Percentiles rank a stretch among this genome's conserved stretches.
Evolutionary conservation across 495 filamentous ascomycete genomes (phyloP).

Genomic region (Penicillium roqueforti): DNA sequence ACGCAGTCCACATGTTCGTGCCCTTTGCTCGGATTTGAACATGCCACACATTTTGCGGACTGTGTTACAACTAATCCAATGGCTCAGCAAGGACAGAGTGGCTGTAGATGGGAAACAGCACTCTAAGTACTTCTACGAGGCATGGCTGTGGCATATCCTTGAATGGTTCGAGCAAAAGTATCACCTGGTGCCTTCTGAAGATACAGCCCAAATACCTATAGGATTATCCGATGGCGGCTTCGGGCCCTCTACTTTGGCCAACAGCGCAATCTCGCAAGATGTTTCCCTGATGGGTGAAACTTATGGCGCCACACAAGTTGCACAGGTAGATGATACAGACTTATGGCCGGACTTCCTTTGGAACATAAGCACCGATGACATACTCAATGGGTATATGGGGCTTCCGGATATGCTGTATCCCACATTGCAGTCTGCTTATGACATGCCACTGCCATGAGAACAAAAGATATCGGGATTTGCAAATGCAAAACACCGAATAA

Average conservation of each 20-base stretch:
- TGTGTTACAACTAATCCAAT: neutral
- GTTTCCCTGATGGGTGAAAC: neutral
- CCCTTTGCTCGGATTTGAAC: conserved; percentile 7
- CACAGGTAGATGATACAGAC: neutral
- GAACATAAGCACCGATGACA: conserved; percentile 3
- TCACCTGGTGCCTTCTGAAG: neutral
- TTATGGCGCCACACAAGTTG: neutral
- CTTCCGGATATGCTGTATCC: conserved; percentile 1
- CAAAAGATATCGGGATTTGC: neutral
- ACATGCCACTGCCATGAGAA: neutral
- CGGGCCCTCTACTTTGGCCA: neutral
- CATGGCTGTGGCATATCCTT: neutral
- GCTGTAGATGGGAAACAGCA: neutral
- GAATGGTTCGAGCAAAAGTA: conserved; percentile 5
- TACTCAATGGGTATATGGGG: neutral
- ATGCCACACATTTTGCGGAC: neutral
- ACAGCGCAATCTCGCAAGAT: neutral
- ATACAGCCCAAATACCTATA: neutral
- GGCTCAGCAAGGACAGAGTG: neutral
- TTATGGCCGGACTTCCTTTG: conserved; percentile 2
- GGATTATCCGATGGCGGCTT: neutral
- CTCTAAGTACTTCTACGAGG: conserved; percentile 4
- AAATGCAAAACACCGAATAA: neutral
- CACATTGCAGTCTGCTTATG: neutral
- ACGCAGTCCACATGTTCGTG: neutral